phyloP scores from a whole-genome alignment of 192 early-diverging fungal species.

The Umbelopsis sp. region DNA sequence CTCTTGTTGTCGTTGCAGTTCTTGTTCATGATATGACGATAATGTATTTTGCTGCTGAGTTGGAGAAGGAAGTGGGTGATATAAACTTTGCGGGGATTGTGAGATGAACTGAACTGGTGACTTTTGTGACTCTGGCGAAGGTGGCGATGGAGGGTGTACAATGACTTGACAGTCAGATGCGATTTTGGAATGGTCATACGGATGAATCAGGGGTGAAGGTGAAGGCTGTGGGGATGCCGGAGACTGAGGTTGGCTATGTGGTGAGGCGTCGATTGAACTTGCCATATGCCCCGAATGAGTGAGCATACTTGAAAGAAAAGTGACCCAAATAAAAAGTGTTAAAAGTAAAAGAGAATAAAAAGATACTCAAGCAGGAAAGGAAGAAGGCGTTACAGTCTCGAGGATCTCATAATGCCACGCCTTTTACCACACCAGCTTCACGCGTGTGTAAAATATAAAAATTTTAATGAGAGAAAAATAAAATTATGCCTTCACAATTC shows the following conservation, averaged over 20 bases:
- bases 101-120: conserved; percentile 1
- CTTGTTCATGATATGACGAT: conserved; percentile 3
- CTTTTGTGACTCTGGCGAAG: neutral
- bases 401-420: neutral
- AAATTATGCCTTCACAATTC: neutral
- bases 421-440: neutral
- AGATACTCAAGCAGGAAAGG: conserved; percentile 3
- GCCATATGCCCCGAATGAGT: conserved; percentile 8
- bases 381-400: conserved; percentile 4
- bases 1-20: neutral
- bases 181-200: neutral
- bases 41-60: neutral
- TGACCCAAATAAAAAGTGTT: neutral
- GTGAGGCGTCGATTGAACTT: neutral
- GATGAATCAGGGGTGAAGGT: conserved; percentile 18
- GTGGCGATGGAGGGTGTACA: neutral
- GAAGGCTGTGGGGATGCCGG: conserved; percentile 9
- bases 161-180: conserved; percentile 14
- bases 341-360: neutral
- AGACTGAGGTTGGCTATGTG: conserved; percentile 16
- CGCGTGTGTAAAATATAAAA: neutral
- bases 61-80: conserved; percentile 3
- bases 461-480: conserved; percentile 9
- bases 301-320: conserved; percentile 5
- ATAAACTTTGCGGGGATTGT: conserved; percentile 23